phyloP scores from a whole-genome alignment of 805 yeast species.

The Ogataea nakhonphanomensis region DNA sequence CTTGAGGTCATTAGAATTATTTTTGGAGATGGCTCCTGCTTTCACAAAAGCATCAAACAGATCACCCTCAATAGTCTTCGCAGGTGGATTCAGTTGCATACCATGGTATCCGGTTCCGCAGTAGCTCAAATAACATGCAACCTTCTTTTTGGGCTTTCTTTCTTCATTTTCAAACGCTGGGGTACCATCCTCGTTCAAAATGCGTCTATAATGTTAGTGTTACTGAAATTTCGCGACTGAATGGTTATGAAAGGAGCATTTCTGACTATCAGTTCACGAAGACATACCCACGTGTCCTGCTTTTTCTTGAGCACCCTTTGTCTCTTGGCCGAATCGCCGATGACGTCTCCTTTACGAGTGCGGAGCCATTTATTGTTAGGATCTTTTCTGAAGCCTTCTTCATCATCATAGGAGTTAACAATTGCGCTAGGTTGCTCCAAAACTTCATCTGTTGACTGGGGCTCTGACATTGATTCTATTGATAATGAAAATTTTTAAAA shows the following conservation, averaged over 20 bases:
- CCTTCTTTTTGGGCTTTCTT: constrained; percentile 82
- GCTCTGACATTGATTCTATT: constrained; percentile 4
- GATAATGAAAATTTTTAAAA: constrained; percentile 8
- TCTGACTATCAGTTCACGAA: constrained; percentile 5
- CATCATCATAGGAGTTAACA: constrained; percentile 10
- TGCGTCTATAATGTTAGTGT: constrained; percentile 33
- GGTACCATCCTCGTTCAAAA: constrained; percentile 59
- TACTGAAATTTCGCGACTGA: background rate
- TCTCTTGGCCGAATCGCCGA: constrained; percentile 28
- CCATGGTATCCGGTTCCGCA: constrained; percentile 98
- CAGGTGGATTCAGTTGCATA: constrained; percentile 89
- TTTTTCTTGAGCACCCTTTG: constrained; percentile 28
- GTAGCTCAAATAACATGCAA: constrained; percentile 87
- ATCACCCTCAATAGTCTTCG: constrained; percentile 87
- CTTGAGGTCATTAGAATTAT: constrained; percentile 83
- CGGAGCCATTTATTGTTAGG: constrained; percentile 24
- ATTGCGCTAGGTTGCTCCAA: constrained; percentile 10
- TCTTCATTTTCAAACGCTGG: constrained; percentile 50
- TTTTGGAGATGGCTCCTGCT: constrained; percentile 86
- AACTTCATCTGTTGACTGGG: constrained; percentile 2
- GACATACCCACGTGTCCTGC: constrained; percentile 59
- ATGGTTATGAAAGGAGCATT: background rate
- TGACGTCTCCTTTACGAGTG: constrained; percentile 27
- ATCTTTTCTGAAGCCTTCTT: constrained; percentile 12
- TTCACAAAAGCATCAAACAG: constrained; percentile 75